Evolutionary conservation across 2,329 filamentous ascomycete genomes (phyloP), one percentile per base, ranked within the genome.

Genomic region (Cladosporium sp.): DNA sequence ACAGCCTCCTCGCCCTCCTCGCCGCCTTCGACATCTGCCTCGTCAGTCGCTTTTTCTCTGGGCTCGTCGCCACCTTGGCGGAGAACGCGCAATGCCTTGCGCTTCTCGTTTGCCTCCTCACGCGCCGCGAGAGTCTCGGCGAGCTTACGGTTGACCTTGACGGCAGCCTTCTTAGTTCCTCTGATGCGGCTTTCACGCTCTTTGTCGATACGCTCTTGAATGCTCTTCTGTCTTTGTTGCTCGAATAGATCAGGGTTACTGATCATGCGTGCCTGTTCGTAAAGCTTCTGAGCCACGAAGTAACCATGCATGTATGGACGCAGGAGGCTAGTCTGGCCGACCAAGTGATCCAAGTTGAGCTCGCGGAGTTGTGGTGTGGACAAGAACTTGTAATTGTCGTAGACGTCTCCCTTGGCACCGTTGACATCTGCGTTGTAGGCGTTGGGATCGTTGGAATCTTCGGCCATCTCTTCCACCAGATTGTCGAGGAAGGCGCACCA

Each of bases 381-480:
- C 70, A 99, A 80, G 83, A 99, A 99, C 76, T 97, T 99, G 84
- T 93, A 97, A 75, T 99, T 97, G 75, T 99, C 94, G 78, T 99
- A 99, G 9, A 94, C 90, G 66, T 94, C 87, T 28, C 87, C 88
- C 15, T 36, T 45, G 35, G 58, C 36, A 9, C 64, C 67, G 17
- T 65, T 63, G 24, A 55, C n/a, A 4, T 55, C 52, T 70, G 88
- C 65, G 40, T 73, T 74, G 65, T 75, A 81, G 2, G 78, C 75
- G 57, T 83, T 81, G 4, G 85, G 85, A 66, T 88, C 85, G 65
- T 84, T 83, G 8, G 79, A 78, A 65, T 87, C 83, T 70, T 97
- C 93, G 8, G 93, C 93, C 91, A 99, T 97, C 74, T 99, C 95
- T 77, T 99, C 94, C 9, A 97, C 94, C 68, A 99, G 85, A 68